Evolutionary conservation across 169 alveolate species (phyloP).

Genomic region (Plasmodium chabaudi): DNA sequence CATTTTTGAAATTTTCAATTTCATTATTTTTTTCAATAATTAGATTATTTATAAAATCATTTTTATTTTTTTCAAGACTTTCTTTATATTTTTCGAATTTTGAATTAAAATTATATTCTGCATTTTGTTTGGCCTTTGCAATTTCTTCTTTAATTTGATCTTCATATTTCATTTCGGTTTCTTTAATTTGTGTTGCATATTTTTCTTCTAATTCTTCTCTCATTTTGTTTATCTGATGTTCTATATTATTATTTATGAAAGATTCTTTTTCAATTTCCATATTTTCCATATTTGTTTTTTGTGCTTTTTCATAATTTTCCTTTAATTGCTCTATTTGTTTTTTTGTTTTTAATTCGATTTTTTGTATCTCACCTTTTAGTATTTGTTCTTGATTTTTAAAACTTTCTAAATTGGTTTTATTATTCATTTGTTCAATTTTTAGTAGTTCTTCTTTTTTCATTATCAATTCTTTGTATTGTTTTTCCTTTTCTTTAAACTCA

Average conservation of each 20-base stretch:
- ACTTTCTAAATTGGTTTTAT: slow-evolving; percentile 18
- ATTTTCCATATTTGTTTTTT: slow-evolving; percentile 21
- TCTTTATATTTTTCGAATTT: slow-evolving; percentile 74
- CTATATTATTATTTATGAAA: slow-evolving; percentile 9
- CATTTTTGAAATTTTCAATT: slow-evolving; percentile 12
- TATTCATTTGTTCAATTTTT: slow-evolving; percentile 37
- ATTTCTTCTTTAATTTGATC: slow-evolving; percentile 35
- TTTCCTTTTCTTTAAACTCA: slow-evolving; percentile 53
- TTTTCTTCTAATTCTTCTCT: slow-evolving; percentile 6
- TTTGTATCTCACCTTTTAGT: slow-evolving; percentile 47
- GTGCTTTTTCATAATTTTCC: slow-evolving; percentile 23
- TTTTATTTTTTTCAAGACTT: slow-evolving; percentile 56
- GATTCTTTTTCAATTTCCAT: slow-evolving; percentile 26
- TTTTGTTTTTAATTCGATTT: slow-evolving; percentile 28
- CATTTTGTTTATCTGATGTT: slow-evolving; percentile 13
- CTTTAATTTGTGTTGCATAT: slow-evolving; percentile 20
- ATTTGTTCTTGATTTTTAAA: slow-evolving; percentile 16
- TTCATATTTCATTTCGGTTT: slow-evolving; percentile 4
- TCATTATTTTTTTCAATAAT: slow-evolving; percentile 63
- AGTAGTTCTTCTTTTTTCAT: slow-evolving; percentile 5
- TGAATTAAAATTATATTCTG: slow-evolving; percentile 27
- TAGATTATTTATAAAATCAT: slow-evolving; percentile 63
- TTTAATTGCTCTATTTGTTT: slow-evolving; percentile 8
- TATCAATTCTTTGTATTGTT: slow-evolving; percentile 40
- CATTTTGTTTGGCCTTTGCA: slow-evolving; percentile 21